A percentile compares a stretch with the other conserved stretches of the same genome.
Evolutionary conservation across 2,329 filamentous ascomycete species (phyloP).

Genomic region (Madurella fahalii): DNA sequence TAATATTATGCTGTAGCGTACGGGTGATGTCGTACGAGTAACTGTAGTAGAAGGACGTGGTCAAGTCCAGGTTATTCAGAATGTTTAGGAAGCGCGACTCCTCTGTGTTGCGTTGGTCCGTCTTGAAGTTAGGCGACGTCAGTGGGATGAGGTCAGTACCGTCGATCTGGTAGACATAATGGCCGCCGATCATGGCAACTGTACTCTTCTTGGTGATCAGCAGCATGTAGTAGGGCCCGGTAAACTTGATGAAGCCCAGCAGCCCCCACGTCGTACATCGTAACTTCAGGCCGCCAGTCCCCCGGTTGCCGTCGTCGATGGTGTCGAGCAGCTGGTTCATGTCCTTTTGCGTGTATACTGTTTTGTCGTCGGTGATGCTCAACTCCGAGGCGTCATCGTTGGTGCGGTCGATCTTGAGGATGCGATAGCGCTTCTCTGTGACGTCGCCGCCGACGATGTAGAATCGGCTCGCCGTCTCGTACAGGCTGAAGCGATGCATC

Average conservation of each 20-base stretch:
- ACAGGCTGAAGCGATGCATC: slow-evolving; percentile 98
- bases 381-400: slow-evolving; percentile 69
- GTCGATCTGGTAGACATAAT: slow-evolving; percentile 94
- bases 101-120: slow-evolving; percentile 77
- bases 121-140: slow-evolving; percentile 69
- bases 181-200: slow-evolving; percentile 91
- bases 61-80: slow-evolving; percentile 85
- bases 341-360: slow-evolving; percentile 85
- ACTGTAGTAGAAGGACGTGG: slow-evolving; percentile 93
- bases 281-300: slow-evolving; percentile 82
- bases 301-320: slow-evolving; percentile 92
- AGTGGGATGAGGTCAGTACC: slow-evolving; percentile 87
- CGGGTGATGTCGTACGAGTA: slow-evolving; percentile 96
- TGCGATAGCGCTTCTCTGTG: slow-evolving; percentile 80
- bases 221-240: slow-evolving; percentile 94
- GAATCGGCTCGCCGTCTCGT: slow-evolving; percentile 89
- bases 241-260: slow-evolving; percentile 93
- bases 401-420: slow-evolving; percentile 92
- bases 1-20: slow-evolving; percentile 89
- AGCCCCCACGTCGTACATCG: slow-evolving; percentile 91
- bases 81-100: slow-evolving; percentile 87
- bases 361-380: slow-evolving; percentile 87
- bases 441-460: slow-evolving; percentile 94
- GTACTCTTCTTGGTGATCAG: slow-evolving; percentile 94
- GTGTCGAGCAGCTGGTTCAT: slow-evolving; percentile 91